A percentile compares a stretch with the other conserved stretches of the same genome.
Evolutionary conservation across 192 early-diverging fungal species (phyloP).

Genomic region (Backusella australiensis): DNA sequence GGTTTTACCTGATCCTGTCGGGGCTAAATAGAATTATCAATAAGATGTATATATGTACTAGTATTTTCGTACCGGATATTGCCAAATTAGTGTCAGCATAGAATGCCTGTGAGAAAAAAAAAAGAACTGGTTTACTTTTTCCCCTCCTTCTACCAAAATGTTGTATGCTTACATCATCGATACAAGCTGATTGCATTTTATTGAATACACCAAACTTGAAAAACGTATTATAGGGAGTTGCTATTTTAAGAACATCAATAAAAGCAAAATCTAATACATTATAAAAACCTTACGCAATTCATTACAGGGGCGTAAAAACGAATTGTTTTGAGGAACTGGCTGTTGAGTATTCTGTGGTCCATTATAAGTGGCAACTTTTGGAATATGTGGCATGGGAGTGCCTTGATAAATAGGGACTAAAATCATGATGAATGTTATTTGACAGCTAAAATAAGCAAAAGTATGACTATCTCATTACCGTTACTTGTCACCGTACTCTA

Average conservation of each 20-base stretch:
- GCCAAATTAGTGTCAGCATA: slow-evolving; percentile 22
- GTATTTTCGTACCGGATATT: slow-evolving; percentile 32
- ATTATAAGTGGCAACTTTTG: neutral
- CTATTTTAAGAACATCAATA: slow-evolving; percentile 4
- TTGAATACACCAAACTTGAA: slow-evolving; percentile 33
- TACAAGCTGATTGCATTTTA: slow-evolving; percentile 13
- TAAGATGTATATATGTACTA: neutral
- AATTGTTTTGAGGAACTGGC: neutral
- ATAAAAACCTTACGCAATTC: slow-evolving; percentile 8
- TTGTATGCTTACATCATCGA: neutral
- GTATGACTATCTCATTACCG: neutral
- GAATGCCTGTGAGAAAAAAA: slow-evolving; percentile 20
- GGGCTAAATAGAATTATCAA: slow-evolving; percentile 36
- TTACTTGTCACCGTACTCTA: neutral
- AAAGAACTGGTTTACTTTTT: neutral
- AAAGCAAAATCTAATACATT: neutral
- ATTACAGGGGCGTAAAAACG: neutral
- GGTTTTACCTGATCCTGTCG: slow-evolving; percentile 74
- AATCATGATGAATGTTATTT: neutral
- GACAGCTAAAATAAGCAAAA: neutral
- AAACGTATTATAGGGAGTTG: slow-evolving; percentile 16
- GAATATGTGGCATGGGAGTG: neutral
- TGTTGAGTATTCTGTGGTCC: neutral
- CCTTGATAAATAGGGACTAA: neutral
- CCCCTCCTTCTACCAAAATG: no score